A percentile compares a stretch with the other conserved stretches of the same genome.
Evolutionary conservation across 192 early-diverging fungal species (phyloP).

Genomic region (Entomortierella chlamydospora): DNA sequence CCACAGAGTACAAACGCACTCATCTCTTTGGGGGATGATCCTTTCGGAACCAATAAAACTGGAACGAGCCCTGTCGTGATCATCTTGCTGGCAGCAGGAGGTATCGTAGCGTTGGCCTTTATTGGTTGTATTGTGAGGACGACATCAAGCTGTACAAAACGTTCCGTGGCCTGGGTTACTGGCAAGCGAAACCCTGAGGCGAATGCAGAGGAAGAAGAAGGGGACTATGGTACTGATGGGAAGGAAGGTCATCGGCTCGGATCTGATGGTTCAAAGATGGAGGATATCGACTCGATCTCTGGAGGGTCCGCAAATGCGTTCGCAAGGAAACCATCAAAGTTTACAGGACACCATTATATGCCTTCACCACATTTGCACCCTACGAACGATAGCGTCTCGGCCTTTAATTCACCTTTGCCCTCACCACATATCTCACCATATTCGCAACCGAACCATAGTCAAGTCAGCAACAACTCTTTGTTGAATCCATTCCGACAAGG

Average conservation of each 20-base stretch:
- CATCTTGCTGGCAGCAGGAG: slow-evolving; percentile 31
- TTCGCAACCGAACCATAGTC: slow-evolving; percentile 26
- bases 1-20: slow-evolving; percentile 6
- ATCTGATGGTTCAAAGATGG: neutral
- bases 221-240: neutral
- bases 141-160: slow-evolving; percentile 8
- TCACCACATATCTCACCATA: slow-evolving; percentile 36
- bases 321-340: slow-evolving; percentile 20
- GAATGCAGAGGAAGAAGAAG: neutral
- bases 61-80: slow-evolving; percentile 38
- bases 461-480: slow-evolving; percentile 32
- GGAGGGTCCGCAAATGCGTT: neutral
- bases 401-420: slow-evolving; percentile 5
- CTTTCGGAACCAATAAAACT: slow-evolving; percentile 28
- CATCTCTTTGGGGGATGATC: slow-evolving; percentile 41
- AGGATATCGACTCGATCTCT: neutral
- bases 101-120: slow-evolving; percentile 24
- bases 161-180: slow-evolving; percentile 19
- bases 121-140: slow-evolving; percentile 47
- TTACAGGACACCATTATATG: slow-evolving; percentile 42
- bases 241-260: neutral
- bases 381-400: slow-evolving; percentile 6
- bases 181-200: too few species aligned
- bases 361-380: slow-evolving; percentile 16
- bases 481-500: slow-evolving; percentile 32